Evolutionary conservation across 768 basidiomycete species (phyloP), one percentile per base, ranked within the genome.

Genomic region (Suillus variegatus): DNA sequence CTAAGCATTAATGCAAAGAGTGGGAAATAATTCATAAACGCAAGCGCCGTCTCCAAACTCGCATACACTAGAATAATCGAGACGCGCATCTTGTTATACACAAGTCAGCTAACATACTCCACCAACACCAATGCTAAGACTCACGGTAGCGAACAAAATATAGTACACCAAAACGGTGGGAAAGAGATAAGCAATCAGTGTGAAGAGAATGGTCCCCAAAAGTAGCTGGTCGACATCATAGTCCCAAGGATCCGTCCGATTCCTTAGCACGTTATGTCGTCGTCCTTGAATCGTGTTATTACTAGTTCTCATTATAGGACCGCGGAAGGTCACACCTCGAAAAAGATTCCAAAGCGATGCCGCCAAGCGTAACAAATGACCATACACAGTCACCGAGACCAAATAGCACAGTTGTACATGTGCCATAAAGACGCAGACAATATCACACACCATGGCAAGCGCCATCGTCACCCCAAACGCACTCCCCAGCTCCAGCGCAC

Each of bases 191-290:
- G 90, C 85, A 14, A 93, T 77, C 20, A 94, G 82, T 0, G 93
- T 92, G 80, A 95, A 93, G 60, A 96, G 79, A 63, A 94, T 88
- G 0, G 97, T 96, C 6, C 97, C 97, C 43, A 98, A 90, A n/a
- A 99, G 81, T 2, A 99, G 85, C 73, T 98, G 95, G 75, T 99
- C 97, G 35, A 95, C 83, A 62, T 95, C 93, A 70, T 97, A 99
- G 64, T 90, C 86, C 87, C 93, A 95, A 0, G 90, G 85, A 72
- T 99, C 97, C 4, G 88, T 90, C n/a, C 96, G 87, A 61, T 91
- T 85, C 40, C 96, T 87, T 7, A 99, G 80, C 10, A 89, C 86
- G 73, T 99, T 99, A 72, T 87, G 90, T 56, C 95, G 85, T 77
- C 93, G 98, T 0, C 97, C 95, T 96, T 67, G 49, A n/a, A 41